Evolutionary conservation across 192 early-diverging fungal genomes (phyloP), one percentile per base, ranked within the genome.

Genomic region (Coemansia javaensis): DNA sequence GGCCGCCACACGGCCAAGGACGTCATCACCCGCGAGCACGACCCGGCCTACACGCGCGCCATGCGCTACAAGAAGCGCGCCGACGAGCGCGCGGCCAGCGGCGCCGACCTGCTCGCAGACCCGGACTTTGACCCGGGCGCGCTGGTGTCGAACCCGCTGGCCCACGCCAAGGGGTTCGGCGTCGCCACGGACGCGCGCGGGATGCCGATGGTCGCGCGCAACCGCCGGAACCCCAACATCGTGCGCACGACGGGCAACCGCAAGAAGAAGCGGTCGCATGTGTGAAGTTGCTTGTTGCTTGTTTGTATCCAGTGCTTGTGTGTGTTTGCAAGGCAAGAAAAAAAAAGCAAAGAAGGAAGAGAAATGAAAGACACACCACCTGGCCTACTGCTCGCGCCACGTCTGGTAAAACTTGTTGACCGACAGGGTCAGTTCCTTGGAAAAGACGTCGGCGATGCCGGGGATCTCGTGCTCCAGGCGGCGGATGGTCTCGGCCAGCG

Each of bases 1-100:
- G 94, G 94, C 24, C 77, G 81, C 32, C 77, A 84, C 27, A 78
- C 73, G 43, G 80, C 78, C 12, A 53, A 75, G 35, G 79, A 94
- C 40, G 68, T 97, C 40, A 84, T 91, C 25, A 77, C 94, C 22
- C 83, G 91, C 34, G 92, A 93, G 57, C 94, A 97, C 61, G 91
- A 98, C 52, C 81, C 82, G 27, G 93, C 94, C 56, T 96, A 85
- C 56, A 49, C 53, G 31, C 53, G 56, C 18, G 69, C 69, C 13
- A 58, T 73, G 34, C 30, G 38, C 22, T 47, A 73, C 46, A 64
- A 64, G 58, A 27, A 53, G 15, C 24, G 38, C 2, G 33, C 44
- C 18, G 69, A 73, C 16, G 50, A 53, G 1, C 65, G 61, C 50
- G 9, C 28, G 5, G 34, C 45, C 28, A 40, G 60, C 28, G 69